Evolutionary conservation across 2,329 filamentous ascomycete species (phyloP).

Genomic region (Teratosphaeriaceae sp.): DNA sequence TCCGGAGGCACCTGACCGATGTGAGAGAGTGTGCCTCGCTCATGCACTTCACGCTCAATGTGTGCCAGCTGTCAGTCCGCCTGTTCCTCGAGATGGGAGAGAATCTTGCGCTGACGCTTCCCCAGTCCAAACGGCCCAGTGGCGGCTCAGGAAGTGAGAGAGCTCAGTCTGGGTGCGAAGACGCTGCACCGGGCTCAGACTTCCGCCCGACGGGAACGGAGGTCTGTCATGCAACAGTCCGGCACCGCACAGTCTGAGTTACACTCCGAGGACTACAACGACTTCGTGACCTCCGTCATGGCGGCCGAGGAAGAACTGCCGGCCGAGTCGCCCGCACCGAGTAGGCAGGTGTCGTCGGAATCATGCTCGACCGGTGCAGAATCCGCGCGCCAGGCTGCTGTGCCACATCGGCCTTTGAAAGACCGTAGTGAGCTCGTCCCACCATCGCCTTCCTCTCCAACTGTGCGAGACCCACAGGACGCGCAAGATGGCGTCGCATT

Average conservation of each 20-base stretch:
- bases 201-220: slow-evolving; percentile 6
- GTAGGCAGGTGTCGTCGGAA: neutral
- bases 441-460: neutral
- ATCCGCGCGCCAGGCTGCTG: neutral
- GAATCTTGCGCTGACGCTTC: neutral
- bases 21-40: slow-evolving; percentile 12
- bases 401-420: neutral
- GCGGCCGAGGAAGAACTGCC: slow-evolving; percentile 8
- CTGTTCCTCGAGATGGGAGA: neutral
- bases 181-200: slow-evolving; percentile 12
- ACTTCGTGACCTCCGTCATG: slow-evolving; percentile 9
- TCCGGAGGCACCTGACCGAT: slow-evolving; percentile 11
- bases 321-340: slow-evolving; percentile 1
- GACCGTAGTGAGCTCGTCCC: neutral
- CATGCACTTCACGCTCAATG: slow-evolving; percentile 10
- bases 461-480: neutral
- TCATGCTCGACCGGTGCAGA: neutral
- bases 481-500: too few species aligned
- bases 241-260: neutral
- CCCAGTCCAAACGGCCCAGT: slow-evolving; percentile 4
- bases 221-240: slow-evolving; percentile 4
- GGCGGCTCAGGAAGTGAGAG: slow-evolving; percentile 7
- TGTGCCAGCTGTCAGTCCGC: slow-evolving; percentile 11
- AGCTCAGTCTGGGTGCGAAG: slow-evolving; percentile 10
- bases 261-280: slow-evolving; percentile 10